These are phyloP conservation scores for Ophiostoma tasmaniense DNA, from an alignment of 2,329 filamentous ascomycete genomes.

Conservation along the genomic window DNA sequence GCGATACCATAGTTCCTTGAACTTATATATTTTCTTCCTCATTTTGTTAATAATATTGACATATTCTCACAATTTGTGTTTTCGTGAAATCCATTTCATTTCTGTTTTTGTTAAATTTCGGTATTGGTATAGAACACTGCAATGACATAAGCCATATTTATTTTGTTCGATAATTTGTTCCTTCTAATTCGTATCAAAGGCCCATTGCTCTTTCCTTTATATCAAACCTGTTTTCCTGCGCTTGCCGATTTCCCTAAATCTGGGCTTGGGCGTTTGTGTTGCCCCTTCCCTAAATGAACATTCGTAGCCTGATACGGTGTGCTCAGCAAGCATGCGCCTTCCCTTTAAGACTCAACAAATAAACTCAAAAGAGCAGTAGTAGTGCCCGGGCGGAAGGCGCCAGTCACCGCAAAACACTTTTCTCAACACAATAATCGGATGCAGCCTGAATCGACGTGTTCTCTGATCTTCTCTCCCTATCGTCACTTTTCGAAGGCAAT, in stretches of 20 bases:
- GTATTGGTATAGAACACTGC: too few relatives aligned
- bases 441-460: not conserved
- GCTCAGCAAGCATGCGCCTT: not conserved
- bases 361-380: not conserved
- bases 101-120: too few relatives aligned
- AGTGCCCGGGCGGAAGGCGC: too few relatives aligned
- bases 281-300: not conserved
- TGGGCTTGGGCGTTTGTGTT: not conserved
- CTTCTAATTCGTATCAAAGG: too few relatives aligned
- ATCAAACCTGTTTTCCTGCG: too few relatives aligned
- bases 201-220: not conserved
- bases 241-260: not conserved
- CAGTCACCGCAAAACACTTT: not conserved
- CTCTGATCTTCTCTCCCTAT: not conserved
- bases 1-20: not conserved
- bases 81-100: too few relatives aligned
- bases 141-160: not conserved
- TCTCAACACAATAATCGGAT: not conserved
- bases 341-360: not conserved
- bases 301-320: not conserved
- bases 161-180: not conserved
- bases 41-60: not conserved
- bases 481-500: not conserved
- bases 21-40: not conserved
- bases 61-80: too few relatives aligned